phyloP scores from a whole-genome alignment of 2,329 filamentous ascomycete species.

The Colletotrichum graminicola region DNA sequence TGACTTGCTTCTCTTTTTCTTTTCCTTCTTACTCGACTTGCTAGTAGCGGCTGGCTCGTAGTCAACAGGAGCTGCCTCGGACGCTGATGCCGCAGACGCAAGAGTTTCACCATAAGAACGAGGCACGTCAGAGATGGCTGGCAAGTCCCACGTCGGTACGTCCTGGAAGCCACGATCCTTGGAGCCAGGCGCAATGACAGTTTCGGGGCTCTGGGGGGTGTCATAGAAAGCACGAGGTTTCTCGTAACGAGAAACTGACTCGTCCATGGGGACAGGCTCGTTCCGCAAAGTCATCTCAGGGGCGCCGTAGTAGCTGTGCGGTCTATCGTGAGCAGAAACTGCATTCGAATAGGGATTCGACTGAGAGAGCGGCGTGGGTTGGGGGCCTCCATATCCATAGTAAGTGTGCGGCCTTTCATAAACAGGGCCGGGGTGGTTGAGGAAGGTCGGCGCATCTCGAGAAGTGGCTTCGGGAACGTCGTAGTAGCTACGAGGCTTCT shows the following conservation, averaged over 20 bases:
- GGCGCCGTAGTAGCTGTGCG: not conserved
- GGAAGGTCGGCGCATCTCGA: not conserved
- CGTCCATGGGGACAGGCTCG: not conserved
- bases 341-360: not conserved
- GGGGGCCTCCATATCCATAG: not conserved
- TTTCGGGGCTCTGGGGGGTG: slow-evolving; percentile 26
- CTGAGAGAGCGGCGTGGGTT: not conserved
- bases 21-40: slow-evolving; percentile 52
- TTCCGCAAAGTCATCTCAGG: not conserved
- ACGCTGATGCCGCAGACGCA: not conserved
- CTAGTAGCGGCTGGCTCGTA: slow-evolving; percentile 45
- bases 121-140: slow-evolving; percentile 3
- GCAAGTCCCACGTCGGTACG: slow-evolving; percentile 20
- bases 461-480: slow-evolving; percentile 12
- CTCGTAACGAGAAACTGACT: slow-evolving; percentile 7
- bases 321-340: slow-evolving; percentile 12
- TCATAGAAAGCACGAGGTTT: slow-evolving; percentile 12
- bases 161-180: slow-evolving; percentile 20
- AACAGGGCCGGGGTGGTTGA: not conserved
- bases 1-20: slow-evolving; percentile 58
- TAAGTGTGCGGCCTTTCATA: slow-evolving; percentile 21
- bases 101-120: slow-evolving; percentile 8
- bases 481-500: slow-evolving; percentile 14
- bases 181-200: slow-evolving; percentile 29
- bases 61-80: slow-evolving; percentile 7